Evolutionary conservation across 257 asterid species (phyloP).

Genomic region (Solanum acaule): DNA sequence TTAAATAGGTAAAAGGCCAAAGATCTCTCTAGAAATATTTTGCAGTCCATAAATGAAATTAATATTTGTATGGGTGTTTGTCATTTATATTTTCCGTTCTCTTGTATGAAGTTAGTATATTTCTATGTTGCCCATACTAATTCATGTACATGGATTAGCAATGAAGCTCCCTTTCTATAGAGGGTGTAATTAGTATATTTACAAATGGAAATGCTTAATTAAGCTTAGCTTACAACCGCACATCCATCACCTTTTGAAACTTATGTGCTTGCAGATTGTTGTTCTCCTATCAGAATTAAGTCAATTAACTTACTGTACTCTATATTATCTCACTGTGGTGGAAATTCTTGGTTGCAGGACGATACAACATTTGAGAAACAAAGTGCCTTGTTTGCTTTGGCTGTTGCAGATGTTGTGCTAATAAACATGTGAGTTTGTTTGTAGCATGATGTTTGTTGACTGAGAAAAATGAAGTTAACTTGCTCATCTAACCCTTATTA

Average conservation of each 20-base stretch:
- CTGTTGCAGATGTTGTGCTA: constrained; percentile 39
- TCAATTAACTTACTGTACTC: not conserved
- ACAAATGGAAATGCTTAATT: not conserved
- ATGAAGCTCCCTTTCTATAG: not conserved
- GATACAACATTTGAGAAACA: constrained; percentile 50
- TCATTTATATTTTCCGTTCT: not conserved
- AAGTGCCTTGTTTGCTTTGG: constrained; percentile 46
- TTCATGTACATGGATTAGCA: not conserved
- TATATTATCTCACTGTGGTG: not conserved
- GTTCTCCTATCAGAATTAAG: not conserved
- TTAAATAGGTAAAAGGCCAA: not conserved
- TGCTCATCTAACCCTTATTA: not conserved
- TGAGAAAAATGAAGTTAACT: not conserved
- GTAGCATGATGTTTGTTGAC: constrained; percentile 1
- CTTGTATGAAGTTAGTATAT: not conserved
- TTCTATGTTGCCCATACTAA: not conserved
- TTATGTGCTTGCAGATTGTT: not conserved
- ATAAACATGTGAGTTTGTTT: constrained; percentile 43
- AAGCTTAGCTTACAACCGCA: not conserved
- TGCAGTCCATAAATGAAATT: not conserved
- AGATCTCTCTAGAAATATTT: not conserved
- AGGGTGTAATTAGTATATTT: not conserved
- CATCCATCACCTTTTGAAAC: not conserved
- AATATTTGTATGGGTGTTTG: not conserved
- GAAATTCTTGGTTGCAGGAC: constrained; percentile 27